Evolutionary conservation across 306 rosid species (phyloP).

Genomic region (Abrus pulchellus): DNA sequence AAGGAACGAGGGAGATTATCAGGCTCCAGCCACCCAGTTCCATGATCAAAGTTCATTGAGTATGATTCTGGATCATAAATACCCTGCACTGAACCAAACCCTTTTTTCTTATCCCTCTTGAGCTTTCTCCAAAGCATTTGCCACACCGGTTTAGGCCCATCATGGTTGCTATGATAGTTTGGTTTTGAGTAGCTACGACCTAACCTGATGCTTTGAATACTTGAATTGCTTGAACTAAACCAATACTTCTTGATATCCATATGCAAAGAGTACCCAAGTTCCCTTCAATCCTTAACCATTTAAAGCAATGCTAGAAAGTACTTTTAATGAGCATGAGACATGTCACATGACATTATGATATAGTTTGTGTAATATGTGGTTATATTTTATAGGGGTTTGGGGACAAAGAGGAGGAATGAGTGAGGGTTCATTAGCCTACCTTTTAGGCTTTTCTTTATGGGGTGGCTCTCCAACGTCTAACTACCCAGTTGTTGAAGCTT

Average conservation of each 20-base stretch:
- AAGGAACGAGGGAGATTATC: conserved; percentile 67
- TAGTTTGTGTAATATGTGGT: conserved; percentile 1
- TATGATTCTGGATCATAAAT: conserved; percentile 59
- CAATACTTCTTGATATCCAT: conserved; percentile 71
- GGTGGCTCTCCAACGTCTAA: conserved; percentile 24
- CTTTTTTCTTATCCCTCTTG: conserved; percentile 49
- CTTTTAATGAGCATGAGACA: conserved; percentile 19
- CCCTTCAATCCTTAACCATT: neutral
- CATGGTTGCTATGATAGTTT: conserved; percentile 23
- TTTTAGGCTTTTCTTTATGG: conserved; percentile 24
- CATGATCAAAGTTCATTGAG: conserved; percentile 66
- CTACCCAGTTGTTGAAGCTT: conserved; percentile 23
- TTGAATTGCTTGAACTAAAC: conserved; percentile 45
- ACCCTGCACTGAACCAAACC: conserved; percentile 42
- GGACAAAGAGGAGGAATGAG: neutral
- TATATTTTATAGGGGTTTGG: neutral
- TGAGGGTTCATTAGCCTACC: conserved; percentile 29
- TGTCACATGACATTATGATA: conserved; percentile 46
- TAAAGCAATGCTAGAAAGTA: conserved; percentile 7
- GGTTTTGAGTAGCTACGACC: conserved; percentile 58
- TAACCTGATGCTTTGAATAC: conserved; percentile 46
- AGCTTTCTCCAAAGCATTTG: conserved; percentile 60
- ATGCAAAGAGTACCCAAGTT: conserved; percentile 5
- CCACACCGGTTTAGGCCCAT: conserved; percentile 53
- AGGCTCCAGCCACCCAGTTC: conserved; percentile 60